Evolutionary conservation across 305 asterid species (phyloP), one percentile per base, ranked within the genome.

Genomic region (Fraxinus greggii): DNA sequence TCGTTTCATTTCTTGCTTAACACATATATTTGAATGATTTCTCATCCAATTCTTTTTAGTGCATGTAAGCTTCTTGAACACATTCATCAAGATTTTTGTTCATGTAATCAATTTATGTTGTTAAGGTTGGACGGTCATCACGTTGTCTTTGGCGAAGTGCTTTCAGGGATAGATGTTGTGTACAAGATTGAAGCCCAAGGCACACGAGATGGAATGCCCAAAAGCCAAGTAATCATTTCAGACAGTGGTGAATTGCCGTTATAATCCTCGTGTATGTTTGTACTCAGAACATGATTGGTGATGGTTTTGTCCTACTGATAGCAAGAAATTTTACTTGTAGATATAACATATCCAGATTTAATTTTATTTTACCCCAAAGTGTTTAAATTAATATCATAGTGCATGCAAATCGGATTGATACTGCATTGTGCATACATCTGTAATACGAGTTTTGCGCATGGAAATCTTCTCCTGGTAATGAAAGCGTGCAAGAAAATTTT

Each of bases 81-180:
- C 36, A 26, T 67, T 67, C 2, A 23, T 79, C n/a, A 24, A 17
- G 13, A 8, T 40, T 9, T 63, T 13, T 70, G 45, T 70, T 56
- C 29, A 48, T 61, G 72, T 23, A 21, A 21, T 24, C 72, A 23
- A 61, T 61, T 24, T 13, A 29, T 81, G 83, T 59, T 77, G 73
- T 32, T 1, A 23, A 93, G 97, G 98, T 90, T 94, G 97, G 97
- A 94, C 26, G 97, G 92, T 36, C 97, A 76, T 36, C 98, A 94
- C 72, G 98, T 94, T 5, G 98, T 94, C 87, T 94, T 94, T 48
- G 98, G 98, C 38, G 88, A 92, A 87, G 98, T 94, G 84, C 77
- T 94, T 26, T 91, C 95, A 0, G 98, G 98, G 19, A 93, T 94
- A 97, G 97, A 94, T 74, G 93, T 94, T 51, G 92, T 94, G 65